A percentile compares a stretch with the other conserved stretches of the same genome.
These are phyloP conservation scores for Hylodesmum podocarpum DNA, from an alignment of 306 rosid genomes.

Conservation along the genomic window DNA sequence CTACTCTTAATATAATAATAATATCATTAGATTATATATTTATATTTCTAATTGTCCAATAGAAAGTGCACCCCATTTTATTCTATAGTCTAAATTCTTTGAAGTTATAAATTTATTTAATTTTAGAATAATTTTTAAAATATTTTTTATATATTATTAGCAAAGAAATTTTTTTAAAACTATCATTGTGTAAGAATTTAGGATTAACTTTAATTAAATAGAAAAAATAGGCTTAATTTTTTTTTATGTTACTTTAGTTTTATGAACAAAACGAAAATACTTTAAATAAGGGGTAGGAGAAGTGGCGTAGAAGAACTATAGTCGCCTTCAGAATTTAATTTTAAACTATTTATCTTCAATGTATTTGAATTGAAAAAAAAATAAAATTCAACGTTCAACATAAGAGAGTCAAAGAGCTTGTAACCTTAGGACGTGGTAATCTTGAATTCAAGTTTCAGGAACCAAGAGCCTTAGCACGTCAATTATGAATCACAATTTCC, in stretches of 20 bases:
- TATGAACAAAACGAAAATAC: neutral
- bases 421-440: neutral
- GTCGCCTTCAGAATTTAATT: neutral
- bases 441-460: slow-evolving; percentile 12
- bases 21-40: too few relatives aligned
- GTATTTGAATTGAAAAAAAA: neutral
- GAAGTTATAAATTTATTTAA: neutral
- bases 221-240: neutral
- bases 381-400: neutral
- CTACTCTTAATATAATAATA: too few relatives aligned
- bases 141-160: neutral
- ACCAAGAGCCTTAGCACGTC: neutral
- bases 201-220: neutral
- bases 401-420: neutral
- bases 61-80: neutral
- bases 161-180: neutral
- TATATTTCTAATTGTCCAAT: neutral
- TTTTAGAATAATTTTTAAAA: neutral
- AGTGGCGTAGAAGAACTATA: neutral
- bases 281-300: neutral
- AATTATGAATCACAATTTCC: neutral
- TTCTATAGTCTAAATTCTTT: too few relatives aligned
- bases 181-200: neutral
- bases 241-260: neutral
- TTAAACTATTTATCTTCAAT: neutral